phyloP scores from a whole-genome alignment of 257 asterid genomes.

The Plectranthus barbatus region DNA sequence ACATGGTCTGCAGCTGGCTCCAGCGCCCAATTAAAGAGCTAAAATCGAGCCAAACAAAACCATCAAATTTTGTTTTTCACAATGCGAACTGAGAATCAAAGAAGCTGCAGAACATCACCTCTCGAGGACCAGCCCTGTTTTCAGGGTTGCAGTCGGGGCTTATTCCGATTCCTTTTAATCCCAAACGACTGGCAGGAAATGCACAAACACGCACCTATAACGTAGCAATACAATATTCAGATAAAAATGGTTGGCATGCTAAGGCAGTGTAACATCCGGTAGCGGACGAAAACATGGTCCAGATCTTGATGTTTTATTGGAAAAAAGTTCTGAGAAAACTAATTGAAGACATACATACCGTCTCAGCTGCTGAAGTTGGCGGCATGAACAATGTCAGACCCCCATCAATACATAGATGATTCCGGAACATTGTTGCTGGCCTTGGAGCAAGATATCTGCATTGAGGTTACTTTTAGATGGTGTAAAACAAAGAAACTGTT shows the following conservation, averaged over 20 bases:
- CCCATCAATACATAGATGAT: conserved; percentile 79
- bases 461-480: not conserved
- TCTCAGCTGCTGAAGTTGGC: conserved; percentile 84
- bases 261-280: not conserved
- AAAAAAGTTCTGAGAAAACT: too few relatives aligned
- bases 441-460: conserved; percentile 93
- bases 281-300: too few relatives aligned
- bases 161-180: conserved; percentile 77
- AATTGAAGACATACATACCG: conserved; percentile 34
- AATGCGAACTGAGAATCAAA: not conserved
- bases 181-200: conserved; percentile 70
- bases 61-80: not conserved
- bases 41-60: conserved; percentile 1
- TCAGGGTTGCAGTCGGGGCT: conserved; percentile 97
- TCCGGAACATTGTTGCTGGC: conserved; percentile 85
- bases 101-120: conserved; percentile 38
- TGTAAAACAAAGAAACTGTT: not conserved
- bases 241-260: not conserved
- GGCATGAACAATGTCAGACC: conserved; percentile 97
- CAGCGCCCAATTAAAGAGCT: conserved; percentile 93
- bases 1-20: conserved; percentile 87
- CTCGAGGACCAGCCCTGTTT: conserved; percentile 61
- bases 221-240: not conserved
- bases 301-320: too few relatives aligned
- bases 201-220: conserved; percentile 89